phyloP scores from a whole-genome alignment of 345 rosid genomes.

The Luvunga scandens region DNA sequence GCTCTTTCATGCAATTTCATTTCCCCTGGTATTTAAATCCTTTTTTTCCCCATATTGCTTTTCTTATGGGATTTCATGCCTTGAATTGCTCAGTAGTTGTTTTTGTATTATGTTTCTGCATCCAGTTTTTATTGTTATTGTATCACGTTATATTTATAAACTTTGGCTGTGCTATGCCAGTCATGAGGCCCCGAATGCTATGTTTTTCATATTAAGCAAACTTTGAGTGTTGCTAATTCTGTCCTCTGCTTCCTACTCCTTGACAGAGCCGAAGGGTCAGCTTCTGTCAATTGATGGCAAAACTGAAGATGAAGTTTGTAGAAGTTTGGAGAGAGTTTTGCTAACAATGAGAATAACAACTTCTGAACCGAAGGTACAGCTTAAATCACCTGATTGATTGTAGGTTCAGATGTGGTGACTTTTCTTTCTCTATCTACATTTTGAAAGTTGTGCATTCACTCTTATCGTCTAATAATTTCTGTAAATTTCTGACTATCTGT shows the following conservation, averaged over 20 bases:
- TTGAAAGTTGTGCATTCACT: not conserved
- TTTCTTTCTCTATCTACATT: not conserved
- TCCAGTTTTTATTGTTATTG: not conserved
- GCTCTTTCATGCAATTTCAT: slow-evolving; percentile 97
- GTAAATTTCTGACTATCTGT: not conserved
- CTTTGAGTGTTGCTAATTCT: not conserved
- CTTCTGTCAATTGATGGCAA: slow-evolving; percentile 91
- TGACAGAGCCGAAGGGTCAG: slow-evolving; percentile 95
- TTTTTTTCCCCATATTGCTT: not conserved
- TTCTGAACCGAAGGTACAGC: slow-evolving; percentile 87
- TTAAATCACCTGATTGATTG: slow-evolving; percentile 14
- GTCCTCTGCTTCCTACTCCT: not conserved
- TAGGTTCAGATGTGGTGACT: not conserved
- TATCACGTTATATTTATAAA: not conserved
- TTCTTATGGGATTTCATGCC: not conserved
- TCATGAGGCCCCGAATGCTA: not conserved
- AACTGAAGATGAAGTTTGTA: slow-evolving; percentile 81
- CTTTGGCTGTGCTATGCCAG: not conserved
- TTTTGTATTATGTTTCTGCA: not conserved
- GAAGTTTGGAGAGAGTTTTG: slow-evolving; percentile 90
- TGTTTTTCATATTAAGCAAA: not conserved
- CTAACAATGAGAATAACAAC: slow-evolving; percentile 91
- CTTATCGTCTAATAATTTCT: not conserved
- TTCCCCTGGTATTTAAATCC: slow-evolving; percentile 69
- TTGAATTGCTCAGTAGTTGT: not conserved